Evolutionary conservation across 2,329 filamentous ascomycete genomes (phyloP).

Genomic region (Aureobasidium zeae): DNA sequence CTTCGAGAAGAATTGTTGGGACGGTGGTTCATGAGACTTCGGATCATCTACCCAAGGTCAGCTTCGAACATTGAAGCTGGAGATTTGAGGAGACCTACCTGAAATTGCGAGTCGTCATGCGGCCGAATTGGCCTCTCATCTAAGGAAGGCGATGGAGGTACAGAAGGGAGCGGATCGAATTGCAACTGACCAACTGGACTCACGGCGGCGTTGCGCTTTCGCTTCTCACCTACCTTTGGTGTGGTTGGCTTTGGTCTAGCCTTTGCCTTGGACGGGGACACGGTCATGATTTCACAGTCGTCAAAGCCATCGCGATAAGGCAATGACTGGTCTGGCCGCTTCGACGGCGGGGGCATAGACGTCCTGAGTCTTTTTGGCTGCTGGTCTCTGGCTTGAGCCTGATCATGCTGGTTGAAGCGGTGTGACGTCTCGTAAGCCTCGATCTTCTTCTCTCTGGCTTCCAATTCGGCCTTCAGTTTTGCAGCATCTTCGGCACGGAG

Average conservation of each 20-base stretch:
- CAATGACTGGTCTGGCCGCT: conserved; percentile 52
- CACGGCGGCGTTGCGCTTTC: conserved; percentile 55
- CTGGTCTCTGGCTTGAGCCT: conserved; percentile 47
- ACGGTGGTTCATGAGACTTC: conserved; percentile 55
- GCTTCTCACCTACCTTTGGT: conserved; percentile 56
- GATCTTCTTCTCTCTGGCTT: conserved; percentile 55
- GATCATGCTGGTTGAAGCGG: conserved; percentile 63
- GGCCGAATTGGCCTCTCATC: not conserved
- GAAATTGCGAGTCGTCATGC: conserved; percentile 6
- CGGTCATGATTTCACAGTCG: conserved; percentile 49
- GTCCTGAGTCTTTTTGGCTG: conserved; percentile 39
- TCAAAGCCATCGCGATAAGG: conserved; percentile 69
- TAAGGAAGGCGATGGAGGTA: not conserved
- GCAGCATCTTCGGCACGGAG: conserved; percentile 54
- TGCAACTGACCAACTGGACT: conserved; percentile 52
- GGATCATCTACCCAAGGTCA: conserved; percentile 32
- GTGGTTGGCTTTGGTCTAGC: conserved; percentile 43
- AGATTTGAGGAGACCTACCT: conserved; percentile 4
- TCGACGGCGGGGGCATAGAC: conserved; percentile 29
- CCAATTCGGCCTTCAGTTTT: conserved; percentile 54
- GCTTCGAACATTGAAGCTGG: conserved; percentile 4
- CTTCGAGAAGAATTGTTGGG: conserved; percentile 43
- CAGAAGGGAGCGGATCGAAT: conserved; percentile 18
- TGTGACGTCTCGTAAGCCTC: conserved; percentile 59
- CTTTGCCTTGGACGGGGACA: conserved; percentile 45